These are phyloP conservation scores for Scorias spongiosa DNA, from an alignment of 2,329 filamentous ascomycete species.

Conservation along the genomic window DNA sequence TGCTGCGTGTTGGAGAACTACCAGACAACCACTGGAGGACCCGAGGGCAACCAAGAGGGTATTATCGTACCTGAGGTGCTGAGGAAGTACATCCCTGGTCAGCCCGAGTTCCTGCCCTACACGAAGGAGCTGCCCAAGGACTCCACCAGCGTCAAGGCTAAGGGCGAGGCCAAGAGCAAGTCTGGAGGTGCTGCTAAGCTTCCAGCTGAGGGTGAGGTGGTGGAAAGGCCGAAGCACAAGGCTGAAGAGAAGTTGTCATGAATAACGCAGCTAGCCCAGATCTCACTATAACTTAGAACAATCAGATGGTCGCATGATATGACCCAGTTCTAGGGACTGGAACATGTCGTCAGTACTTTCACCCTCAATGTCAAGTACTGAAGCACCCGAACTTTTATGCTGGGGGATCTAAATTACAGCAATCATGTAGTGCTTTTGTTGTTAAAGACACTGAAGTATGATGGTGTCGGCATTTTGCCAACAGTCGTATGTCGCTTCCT, in stretches of 20 bases:
- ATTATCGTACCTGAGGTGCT: slow-evolving; percentile 69
- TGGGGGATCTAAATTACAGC: no score
- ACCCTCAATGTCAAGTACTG: no score
- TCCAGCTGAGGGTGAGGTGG: slow-evolving; percentile 17
- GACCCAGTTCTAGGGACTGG: no score
- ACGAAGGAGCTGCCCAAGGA: slow-evolving; percentile 74
- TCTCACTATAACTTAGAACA: no score
- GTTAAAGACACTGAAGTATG: no score
- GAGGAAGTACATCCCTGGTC: slow-evolving; percentile 77
- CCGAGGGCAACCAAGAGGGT: slow-evolving; percentile 51
- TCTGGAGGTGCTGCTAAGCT: slow-evolving; percentile 11
- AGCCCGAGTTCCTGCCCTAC: slow-evolving; percentile 79
- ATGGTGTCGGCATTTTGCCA: no score
- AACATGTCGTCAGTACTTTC: no score
- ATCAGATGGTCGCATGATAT: no score
- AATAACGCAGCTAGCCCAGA: neutral
- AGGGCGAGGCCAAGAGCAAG: slow-evolving; percentile 16
- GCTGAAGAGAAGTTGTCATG: slow-evolving; percentile 14
- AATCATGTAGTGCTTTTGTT: no score
- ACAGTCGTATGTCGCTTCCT: no score
- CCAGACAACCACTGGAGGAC: slow-evolving; percentile 33
- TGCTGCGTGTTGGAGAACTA: slow-evolving; percentile 97
- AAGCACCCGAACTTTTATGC: no score
- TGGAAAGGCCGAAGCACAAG: slow-evolving; percentile 18
- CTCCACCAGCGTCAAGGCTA: slow-evolving; percentile 44